Evolutionary conservation across 2,329 filamentous ascomycete species (phyloP), one percentile per base, ranked within the genome.

Genomic region (Cytospora chrysosperma): DNA sequence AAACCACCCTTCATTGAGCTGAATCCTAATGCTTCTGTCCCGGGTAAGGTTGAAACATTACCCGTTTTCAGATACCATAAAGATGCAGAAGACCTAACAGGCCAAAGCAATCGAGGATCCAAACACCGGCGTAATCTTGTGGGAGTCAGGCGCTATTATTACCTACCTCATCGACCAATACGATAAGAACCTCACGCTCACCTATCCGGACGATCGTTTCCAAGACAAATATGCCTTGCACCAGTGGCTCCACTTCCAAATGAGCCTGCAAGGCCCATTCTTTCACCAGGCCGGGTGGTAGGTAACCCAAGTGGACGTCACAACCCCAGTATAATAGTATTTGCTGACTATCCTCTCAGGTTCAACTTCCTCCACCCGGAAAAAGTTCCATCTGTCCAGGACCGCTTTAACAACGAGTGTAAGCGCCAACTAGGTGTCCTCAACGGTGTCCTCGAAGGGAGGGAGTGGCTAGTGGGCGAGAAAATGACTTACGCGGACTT

Each of bases 81-180:
- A 30, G 4, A 30, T 30, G 28, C 28, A 30, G 28, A 30, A 30
- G 28, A 30, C 28, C 28, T 30, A 30, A 30, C 28, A 5, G 28
- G 28, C 28, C 28, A 9, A 30, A 56, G 54, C 54, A 32, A 65
- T 62, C 37, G 32, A 53, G 15, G 63, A 81, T 66, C 77, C 78
- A 64, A 77, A 78, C 64, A 81, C 78, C 50, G 75, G 74, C 63
- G 71, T 83, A 47, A 77, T 75, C 0, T 74, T 81, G 49, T 84
- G 79, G 77, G 81, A 83, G 69, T 79, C 77, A 19, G 79, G 78
- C 27, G 81, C 82, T 13, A 81, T 82, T 68, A 69, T 84, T 63
- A 75, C 79, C 63, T 84, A 83, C 63, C 68, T 83, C 26, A 68
- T 78, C 61, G 75, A 77, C 32, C 72, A 68, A 13, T 82, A 82